These are phyloP conservation scores for Podaxis carcinomalis DNA, from an alignment of 768 basidiomycete species.

Conservation along the genomic window DNA sequence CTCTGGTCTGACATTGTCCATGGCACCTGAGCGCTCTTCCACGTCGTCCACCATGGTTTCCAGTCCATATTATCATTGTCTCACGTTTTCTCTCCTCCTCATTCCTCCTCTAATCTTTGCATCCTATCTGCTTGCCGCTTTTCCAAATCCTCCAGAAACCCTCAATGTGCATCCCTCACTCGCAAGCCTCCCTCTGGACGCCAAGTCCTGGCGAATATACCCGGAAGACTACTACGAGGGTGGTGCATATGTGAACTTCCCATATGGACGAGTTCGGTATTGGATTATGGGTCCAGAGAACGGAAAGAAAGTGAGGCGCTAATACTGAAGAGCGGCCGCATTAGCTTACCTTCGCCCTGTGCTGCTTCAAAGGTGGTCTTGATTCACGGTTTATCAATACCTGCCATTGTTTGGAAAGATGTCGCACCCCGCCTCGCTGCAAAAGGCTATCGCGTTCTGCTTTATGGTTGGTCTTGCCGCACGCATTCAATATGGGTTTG, in stretches of 20 bases:
- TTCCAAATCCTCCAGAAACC: constrained; percentile 55
- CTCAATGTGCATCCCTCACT: constrained; percentile 53
- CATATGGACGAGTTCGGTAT: constrained; percentile 68
- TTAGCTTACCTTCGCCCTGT: background rate
- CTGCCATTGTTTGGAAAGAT: constrained; percentile 74
- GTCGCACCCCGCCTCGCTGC: constrained; percentile 61
- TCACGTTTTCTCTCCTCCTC: constrained; percentile 53
- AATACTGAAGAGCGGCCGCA: background rate
- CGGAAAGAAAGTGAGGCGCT: constrained; percentile 50
- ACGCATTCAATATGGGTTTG: background rate
- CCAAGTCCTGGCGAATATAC: constrained; percentile 66
- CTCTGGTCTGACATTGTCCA: background rate
- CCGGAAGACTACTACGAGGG: constrained; percentile 65
- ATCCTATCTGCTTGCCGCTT: constrained; percentile 59
- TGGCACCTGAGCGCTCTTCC: constrained; percentile 8
- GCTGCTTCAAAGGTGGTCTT: constrained; percentile 52
- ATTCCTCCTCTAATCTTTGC: constrained; percentile 58
- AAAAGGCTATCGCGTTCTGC: constrained; percentile 66
- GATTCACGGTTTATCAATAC: constrained; percentile 75
- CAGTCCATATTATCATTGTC: constrained; percentile 35
- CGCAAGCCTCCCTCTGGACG: constrained; percentile 49
- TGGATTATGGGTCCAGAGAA: constrained; percentile 72
- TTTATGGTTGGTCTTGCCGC: constrained; percentile 53
- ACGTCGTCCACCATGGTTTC: constrained; percentile 22
- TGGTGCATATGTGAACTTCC: constrained; percentile 60